Conservation (phyloP, 306 rosid species). For the Rosa multiflora region DNA sequence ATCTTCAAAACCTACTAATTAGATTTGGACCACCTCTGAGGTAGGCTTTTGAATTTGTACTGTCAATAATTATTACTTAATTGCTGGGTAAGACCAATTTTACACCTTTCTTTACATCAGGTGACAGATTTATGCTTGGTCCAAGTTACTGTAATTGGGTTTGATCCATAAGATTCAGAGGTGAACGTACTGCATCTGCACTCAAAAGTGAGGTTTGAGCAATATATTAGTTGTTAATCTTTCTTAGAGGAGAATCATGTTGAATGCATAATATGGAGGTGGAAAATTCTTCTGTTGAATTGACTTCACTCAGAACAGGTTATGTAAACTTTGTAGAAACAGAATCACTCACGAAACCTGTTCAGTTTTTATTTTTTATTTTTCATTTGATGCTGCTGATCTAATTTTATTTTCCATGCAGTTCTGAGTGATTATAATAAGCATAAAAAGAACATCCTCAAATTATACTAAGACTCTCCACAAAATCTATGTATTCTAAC, state of each 20-base stretch:
- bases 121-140: not conserved
- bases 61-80: not conserved
- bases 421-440: no score
- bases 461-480: no score
- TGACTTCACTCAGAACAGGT: not conserved
- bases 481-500: no score
- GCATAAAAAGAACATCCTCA: no score
- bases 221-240: constrained; percentile 4
- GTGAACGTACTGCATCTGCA: not conserved
- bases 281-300: constrained; percentile 15
- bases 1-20: not conserved
- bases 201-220: not conserved
- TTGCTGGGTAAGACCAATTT: not conserved
- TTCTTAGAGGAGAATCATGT: constrained; percentile 5
- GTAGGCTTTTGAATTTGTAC: constrained; percentile 6
- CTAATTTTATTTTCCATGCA: no score
- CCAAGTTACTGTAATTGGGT: not conserved
- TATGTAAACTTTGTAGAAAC: no score
- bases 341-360: no score
- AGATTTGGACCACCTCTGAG: not conserved
- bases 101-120: constrained; percentile 12
- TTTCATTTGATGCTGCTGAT: no score
- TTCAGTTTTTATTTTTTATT: no score
- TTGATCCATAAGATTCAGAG: constrained; percentile 1
- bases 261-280: not conserved